phyloP scores from a whole-genome alignment of 352 stramenopile species.

The Phytophthora capsici region DNA sequence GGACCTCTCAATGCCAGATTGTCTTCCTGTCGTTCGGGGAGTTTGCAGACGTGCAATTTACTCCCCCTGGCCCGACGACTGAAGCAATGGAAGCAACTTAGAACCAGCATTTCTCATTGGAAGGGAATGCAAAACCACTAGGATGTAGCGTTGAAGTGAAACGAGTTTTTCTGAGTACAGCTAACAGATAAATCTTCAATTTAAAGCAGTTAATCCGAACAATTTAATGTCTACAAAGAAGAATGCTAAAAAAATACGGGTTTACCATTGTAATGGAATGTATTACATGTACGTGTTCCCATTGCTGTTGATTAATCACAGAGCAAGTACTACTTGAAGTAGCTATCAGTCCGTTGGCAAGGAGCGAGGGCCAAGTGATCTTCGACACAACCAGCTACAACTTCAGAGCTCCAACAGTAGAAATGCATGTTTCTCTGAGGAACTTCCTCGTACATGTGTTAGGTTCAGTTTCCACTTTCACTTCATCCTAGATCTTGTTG shows the following conservation, averaged over 20 bases:
- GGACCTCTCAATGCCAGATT: slow-evolving; percentile 1
- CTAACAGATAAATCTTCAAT: slow-evolving; percentile 16
- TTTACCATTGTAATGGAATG: too few relatives aligned
- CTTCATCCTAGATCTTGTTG: too few relatives aligned
- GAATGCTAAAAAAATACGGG: not conserved
- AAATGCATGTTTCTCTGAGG: too few relatives aligned
- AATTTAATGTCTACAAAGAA: not conserved
- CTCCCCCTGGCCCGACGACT: slow-evolving; percentile 26
- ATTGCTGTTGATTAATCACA: not conserved
- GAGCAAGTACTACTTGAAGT: not conserved
- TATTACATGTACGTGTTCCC: too few relatives aligned
- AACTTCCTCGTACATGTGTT: slow-evolving; percentile 24
- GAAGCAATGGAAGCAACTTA: slow-evolving; percentile 19
- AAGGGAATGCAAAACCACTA: slow-evolving; percentile 24
- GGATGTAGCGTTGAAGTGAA: slow-evolving; percentile 1
- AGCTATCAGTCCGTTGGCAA: not conserved
- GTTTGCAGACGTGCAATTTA: slow-evolving; percentile 28
- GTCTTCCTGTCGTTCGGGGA: slow-evolving; percentile 28
- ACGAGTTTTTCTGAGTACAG: slow-evolving; percentile 19
- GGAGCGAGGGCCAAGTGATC: slow-evolving; percentile 4
- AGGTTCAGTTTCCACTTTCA: not conserved
- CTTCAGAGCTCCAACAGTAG: slow-evolving; percentile 33
- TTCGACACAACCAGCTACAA: slow-evolving; percentile 30
- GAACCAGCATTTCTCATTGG: slow-evolving; percentile 33
- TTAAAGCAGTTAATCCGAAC: slow-evolving; percentile 7